Evolutionary conservation across 768 basidiomycete species (phyloP).

Genomic region (Pleurotus eryngii): DNA sequence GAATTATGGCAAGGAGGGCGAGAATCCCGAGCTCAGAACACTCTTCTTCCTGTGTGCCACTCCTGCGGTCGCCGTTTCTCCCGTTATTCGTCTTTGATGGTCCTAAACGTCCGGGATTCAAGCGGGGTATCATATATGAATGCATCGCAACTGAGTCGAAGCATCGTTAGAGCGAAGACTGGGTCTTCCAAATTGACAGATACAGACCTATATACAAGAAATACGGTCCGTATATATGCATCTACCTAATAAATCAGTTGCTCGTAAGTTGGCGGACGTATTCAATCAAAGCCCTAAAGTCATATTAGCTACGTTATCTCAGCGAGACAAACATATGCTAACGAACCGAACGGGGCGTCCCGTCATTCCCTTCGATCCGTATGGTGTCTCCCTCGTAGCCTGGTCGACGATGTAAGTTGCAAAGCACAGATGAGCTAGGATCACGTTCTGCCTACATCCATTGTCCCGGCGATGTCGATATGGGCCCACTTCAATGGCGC

Average conservation of each 20-base stretch:
- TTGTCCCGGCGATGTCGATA: slow-evolving; percentile 76
- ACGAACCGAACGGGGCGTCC: slow-evolving; percentile 75
- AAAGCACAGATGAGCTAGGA: no score
- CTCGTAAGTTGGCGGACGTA: slow-evolving; percentile 18
- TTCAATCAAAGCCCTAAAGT: slow-evolving; percentile 35
- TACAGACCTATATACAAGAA: no score
- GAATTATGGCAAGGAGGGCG: slow-evolving; percentile 71
- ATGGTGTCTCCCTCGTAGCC: slow-evolving; percentile 50
- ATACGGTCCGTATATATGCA: no score
- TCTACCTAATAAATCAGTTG: neutral
- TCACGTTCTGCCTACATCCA: slow-evolving; percentile 46
- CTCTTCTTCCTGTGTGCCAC: slow-evolving; percentile 82
- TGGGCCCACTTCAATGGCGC: slow-evolving; percentile 78
- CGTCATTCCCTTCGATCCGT: slow-evolving; percentile 75
- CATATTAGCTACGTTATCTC: neutral
- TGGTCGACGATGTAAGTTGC: no score
- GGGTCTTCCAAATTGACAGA: no score
- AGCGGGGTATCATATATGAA: slow-evolving; percentile 57
- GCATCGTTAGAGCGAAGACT: no score
- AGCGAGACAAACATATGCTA: neutral
- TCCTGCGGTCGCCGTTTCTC: slow-evolving; percentile 69
- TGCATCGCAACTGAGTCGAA: no score
- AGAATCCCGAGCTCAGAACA: slow-evolving; percentile 84
- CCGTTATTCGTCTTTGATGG: slow-evolving; percentile 94
- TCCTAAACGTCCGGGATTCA: slow-evolving; percentile 75